Evolutionary conservation across 306 rosid species (phyloP).

Genomic region (Cicer pinnatifidum): DNA sequence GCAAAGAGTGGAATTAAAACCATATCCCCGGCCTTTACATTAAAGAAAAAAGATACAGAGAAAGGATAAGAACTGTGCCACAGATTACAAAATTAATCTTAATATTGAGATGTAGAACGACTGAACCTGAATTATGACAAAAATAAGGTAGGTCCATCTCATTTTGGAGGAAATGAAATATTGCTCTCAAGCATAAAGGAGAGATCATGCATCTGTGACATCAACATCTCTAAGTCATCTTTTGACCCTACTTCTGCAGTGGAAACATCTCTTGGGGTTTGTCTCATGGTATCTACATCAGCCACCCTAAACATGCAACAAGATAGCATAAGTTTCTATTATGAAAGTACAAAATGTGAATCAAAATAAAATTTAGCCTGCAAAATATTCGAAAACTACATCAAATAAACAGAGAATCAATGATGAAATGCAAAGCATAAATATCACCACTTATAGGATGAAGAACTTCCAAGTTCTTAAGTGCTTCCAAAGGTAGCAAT

Average conservation of each 20-base stretch:
- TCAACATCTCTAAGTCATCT: constrained; percentile 58
- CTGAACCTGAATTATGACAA: constrained; percentile 39
- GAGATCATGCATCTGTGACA: constrained; percentile 89
- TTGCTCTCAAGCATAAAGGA: constrained; percentile 84
- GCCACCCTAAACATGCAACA: constrained; percentile 59
- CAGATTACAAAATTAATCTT: constrained; percentile 42
- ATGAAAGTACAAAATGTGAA: constrained; percentile 33
- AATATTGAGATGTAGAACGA: constrained; percentile 34
- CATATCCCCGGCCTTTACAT: constrained; percentile 6
- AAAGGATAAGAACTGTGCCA: constrained; percentile 31
- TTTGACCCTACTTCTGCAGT: constrained; percentile 50
- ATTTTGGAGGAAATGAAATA: constrained; percentile 71
- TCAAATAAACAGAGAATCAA: constrained; percentile 24
- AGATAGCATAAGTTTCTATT: constrained; percentile 29
- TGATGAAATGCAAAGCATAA: constrained; percentile 23
- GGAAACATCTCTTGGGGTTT: constrained; percentile 46
- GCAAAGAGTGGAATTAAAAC: constrained; percentile 9
- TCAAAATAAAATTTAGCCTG: constrained; percentile 38
- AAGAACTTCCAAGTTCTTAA: constrained; percentile 28
- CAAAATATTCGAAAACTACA: constrained; percentile 12
- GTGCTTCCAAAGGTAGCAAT: background rate
- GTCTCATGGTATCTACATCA: constrained; percentile 45
- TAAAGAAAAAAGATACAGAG: constrained; percentile 25
- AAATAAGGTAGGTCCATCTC: constrained; percentile 44
- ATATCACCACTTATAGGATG: constrained; percentile 8